Evolutionary conservation across 805 yeast species (phyloP).

Genomic region (Ogataea wickerhamii): DNA sequence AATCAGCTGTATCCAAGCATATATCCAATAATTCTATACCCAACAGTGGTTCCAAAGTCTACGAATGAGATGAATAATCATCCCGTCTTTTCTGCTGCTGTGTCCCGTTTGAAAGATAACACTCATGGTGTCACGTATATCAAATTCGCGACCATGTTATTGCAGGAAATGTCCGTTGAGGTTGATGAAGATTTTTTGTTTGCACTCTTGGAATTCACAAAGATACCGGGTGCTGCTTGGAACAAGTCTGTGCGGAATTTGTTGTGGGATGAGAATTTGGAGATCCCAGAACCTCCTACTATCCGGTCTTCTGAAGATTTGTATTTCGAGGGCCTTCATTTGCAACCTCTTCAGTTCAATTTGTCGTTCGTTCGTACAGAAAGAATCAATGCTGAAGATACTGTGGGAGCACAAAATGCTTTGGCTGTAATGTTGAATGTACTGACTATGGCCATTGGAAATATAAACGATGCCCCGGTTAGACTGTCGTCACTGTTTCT

Average conservation of each 20-base stretch:
- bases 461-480: conserved; percentile 95
- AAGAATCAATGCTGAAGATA: conserved; percentile 59
- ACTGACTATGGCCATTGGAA: conserved; percentile 94
- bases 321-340: conserved; percentile 87
- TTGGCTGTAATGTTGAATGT: conserved; percentile 77
- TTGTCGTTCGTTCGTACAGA: conserved; percentile 90
- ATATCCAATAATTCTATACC: conserved; percentile 85
- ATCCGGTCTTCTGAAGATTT: conserved; percentile 58
- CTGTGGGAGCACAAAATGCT: conserved; percentile 56
- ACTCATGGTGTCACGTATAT: conserved; percentile 86
- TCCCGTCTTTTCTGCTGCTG: conserved; percentile 84
- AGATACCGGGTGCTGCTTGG: conserved; percentile 83
- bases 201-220: conserved; percentile 74
- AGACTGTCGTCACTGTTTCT: conserved; percentile 79
- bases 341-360: conserved; percentile 88
- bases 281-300: conserved; percentile 66
- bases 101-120: conserved; percentile 82
- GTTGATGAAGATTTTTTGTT: conserved; percentile 90
- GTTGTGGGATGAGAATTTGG: conserved; percentile 59
- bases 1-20: conserved; percentile 86
- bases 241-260: conserved; percentile 35
- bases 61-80: conserved; percentile 80
- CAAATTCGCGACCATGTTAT: conserved; percentile 83
- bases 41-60: conserved; percentile 83
- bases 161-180: conserved; percentile 90